Evolutionary conservation across 2,329 filamentous ascomycete genomes (phyloP).

Genomic region (Colletotrichum lentis): DNA sequence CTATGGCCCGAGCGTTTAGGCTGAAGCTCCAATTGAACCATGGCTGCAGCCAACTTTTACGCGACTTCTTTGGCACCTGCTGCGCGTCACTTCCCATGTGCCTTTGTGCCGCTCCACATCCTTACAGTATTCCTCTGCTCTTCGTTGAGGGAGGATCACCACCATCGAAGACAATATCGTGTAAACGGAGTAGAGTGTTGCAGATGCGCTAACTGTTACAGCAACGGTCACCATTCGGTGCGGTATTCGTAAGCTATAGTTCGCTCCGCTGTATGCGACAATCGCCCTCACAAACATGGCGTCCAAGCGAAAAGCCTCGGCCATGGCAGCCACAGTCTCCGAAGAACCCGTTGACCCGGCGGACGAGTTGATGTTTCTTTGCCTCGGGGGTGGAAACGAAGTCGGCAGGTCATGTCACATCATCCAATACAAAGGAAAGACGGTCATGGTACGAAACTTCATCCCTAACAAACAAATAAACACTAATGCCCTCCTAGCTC

Average conservation of each 20-base stretch:
- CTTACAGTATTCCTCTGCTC: not conserved
- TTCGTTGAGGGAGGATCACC: conserved; percentile 5
- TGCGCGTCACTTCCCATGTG: conserved; percentile 26
- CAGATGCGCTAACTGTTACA: conserved; percentile 25
- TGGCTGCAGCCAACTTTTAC: conserved; percentile 29
- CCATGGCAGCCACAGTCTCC: conserved; percentile 65
- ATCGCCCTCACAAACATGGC: conserved; percentile 67
- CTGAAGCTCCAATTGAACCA: conserved; percentile 16
- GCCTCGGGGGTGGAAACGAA: conserved; percentile 94
- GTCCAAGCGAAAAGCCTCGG: conserved; percentile 87
- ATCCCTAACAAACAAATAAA: not conserved
- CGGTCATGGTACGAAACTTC: conserved; percentile 84
- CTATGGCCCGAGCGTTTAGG: conserved; percentile 25
- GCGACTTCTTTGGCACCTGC: conserved; percentile 14
- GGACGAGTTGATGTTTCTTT: conserved; percentile 94
- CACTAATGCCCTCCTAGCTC: conserved; percentile 64
- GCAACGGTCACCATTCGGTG: conserved; percentile 9
- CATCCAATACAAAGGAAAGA: conserved; percentile 98
- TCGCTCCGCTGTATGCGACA: conserved; percentile 13
- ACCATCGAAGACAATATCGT: not conserved
- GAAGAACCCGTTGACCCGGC: conserved; percentile 92
- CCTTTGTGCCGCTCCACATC: conserved; percentile 24
- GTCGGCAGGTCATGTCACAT: conserved; percentile 98
- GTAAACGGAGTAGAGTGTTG: not conserved
- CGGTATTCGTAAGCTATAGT: not conserved